A percentile compares a stretch with the other conserved stretches of the same genome.
Evolutionary conservation across 345 rosid species (phyloP).

Genomic region (Carallia brachiata): DNA sequence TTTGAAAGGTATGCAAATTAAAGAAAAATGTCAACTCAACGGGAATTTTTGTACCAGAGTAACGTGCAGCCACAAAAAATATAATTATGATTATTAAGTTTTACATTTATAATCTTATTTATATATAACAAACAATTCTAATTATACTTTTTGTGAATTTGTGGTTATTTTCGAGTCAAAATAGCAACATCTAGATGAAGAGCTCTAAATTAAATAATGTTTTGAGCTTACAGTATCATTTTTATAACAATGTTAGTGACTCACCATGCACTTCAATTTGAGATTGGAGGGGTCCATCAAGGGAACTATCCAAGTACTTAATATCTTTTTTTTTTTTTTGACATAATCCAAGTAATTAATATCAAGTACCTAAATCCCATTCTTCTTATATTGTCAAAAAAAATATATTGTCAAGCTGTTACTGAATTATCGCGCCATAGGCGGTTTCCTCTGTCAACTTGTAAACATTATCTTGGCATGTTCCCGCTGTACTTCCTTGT

Average conservation of each 20-base stretch:
- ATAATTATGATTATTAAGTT: too few relatives aligned
- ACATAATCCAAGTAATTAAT: constrained; percentile 14
- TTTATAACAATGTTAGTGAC: constrained; percentile 31
- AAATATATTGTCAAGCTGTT: neutral
- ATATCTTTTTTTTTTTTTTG: constrained; percentile 13
- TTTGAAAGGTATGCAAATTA: constrained; percentile 35
- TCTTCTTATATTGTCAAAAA: neutral
- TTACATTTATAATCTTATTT: too few relatives aligned
- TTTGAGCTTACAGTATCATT: constrained; percentile 14
- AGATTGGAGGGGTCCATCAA: constrained; percentile 24
- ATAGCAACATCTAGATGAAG: too few relatives aligned
- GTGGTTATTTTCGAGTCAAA: too few relatives aligned
- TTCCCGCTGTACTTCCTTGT: too few relatives aligned
- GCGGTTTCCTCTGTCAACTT: neutral
- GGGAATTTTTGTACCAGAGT: too few relatives aligned
- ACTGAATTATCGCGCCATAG: neutral
- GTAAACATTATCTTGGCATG: neutral
- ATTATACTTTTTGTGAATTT: too few relatives aligned
- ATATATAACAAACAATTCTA: too few relatives aligned
- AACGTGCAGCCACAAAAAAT: too few relatives aligned
- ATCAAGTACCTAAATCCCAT: constrained; percentile 36
- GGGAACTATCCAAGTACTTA: constrained; percentile 11
- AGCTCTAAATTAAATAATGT: neutral
- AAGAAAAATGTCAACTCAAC: neutral
- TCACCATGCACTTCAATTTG: constrained; percentile 30